These are phyloP conservation scores for Aspergillus saccharolyticus DNA, from an alignment of 495 filamentous ascomycete species.

Conservation along the genomic window DNA sequence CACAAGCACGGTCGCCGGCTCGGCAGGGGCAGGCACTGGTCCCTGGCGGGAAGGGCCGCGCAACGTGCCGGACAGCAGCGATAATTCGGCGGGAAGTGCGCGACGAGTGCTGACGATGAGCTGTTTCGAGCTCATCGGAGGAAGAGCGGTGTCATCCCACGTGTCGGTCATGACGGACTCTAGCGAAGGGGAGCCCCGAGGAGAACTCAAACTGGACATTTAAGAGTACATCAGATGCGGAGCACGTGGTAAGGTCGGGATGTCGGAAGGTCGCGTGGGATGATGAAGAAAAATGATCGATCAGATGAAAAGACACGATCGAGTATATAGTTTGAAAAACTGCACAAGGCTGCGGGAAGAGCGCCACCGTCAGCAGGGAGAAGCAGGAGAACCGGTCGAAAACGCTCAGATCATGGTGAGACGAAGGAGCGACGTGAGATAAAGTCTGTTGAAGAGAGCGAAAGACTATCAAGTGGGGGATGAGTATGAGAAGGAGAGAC, in stretches of 20 bases:
- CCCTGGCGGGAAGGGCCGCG: conserved; percentile 6
- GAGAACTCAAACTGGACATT: neutral
- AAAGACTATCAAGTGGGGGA: neutral
- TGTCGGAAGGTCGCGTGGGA: neutral
- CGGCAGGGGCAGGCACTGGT: conserved; percentile 10
- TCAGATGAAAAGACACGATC: neutral
- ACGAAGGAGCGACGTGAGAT: neutral
- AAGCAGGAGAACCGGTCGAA: neutral
- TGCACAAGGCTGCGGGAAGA: neutral
- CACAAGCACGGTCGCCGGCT: conserved; percentile 20
- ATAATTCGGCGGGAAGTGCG: conserved; percentile 7
- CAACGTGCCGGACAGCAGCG: conserved; percentile 8
- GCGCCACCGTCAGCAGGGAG: conserved; percentile 1
- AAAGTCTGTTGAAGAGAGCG: neutral
- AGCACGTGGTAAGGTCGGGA: neutral
- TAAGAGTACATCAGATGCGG: neutral
- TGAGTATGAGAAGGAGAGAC: neutral
- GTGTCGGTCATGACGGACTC: conserved; percentile 1
- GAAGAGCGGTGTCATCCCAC: conserved; percentile 17
- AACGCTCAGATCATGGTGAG: conserved; percentile 1
- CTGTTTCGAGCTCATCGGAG: conserved; percentile 23
- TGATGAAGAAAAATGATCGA: neutral
- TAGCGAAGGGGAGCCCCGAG: neutral
- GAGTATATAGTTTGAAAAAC: neutral
- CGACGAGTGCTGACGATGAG: conserved; percentile 14